Evolutionary conservation across 83 land plant genomes (phyloP).

Genomic region (Thuja plicata): DNA sequence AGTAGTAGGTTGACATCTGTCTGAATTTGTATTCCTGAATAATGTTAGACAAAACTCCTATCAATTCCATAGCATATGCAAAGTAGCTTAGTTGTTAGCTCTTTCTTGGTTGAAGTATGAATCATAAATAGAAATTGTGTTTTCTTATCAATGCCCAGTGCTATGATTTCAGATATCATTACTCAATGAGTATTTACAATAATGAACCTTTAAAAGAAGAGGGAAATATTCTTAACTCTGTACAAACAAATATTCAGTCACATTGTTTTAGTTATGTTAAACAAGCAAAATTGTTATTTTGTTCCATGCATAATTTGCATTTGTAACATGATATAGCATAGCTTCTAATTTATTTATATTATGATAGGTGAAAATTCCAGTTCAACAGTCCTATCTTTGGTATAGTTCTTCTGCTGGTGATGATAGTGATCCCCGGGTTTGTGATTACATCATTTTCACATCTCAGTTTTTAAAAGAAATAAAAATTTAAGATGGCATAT

Average conservation of each 20-base stretch:
- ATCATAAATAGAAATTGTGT: neutral
- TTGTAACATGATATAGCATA: neutral
- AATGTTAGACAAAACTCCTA: neutral
- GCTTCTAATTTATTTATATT: constrained; percentile 2
- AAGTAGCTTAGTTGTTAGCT: neutral
- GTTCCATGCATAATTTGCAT: neutral
- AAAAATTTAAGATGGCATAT: neutral
- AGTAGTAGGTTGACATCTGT: neutral
- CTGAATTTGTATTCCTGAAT: neutral
- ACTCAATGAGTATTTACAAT: neutral
- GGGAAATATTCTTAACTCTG: neutral
- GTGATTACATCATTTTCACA: neutral
- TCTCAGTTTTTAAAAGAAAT: neutral
- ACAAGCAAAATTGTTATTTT: neutral
- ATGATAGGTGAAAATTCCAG: constrained; percentile 53
- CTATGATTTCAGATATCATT: neutral
- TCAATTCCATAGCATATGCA: neutral
- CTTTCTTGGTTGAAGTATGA: neutral
- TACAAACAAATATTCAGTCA: neutral
- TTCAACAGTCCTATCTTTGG: constrained; percentile 78
- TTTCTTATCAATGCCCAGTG: neutral
- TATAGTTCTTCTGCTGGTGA: constrained; percentile 62
- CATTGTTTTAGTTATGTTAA: neutral
- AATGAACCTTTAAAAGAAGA: neutral
- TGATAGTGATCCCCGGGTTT: constrained; percentile 39